Evolutionary conservation across 306 rosid genomes (phyloP).

Genomic region (Prunus persica): DNA sequence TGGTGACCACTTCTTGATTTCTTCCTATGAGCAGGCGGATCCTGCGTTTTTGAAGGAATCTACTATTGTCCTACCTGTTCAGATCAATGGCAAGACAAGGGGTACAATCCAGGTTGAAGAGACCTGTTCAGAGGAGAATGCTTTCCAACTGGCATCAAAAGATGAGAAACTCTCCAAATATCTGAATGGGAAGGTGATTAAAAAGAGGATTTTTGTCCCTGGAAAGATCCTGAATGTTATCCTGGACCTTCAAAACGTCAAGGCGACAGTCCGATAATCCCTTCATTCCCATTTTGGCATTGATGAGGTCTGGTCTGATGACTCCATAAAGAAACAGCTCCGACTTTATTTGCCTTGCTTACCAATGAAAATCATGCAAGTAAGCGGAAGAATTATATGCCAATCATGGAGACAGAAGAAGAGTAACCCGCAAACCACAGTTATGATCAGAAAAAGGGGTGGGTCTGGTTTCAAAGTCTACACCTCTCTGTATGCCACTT

Average conservation of each 20-base stretch:
- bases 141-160: conserved; percentile 55
- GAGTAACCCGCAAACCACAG: too few relatives aligned
- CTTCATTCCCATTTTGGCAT: neutral
- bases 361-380: too few relatives aligned
- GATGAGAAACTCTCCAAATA: conserved; percentile 82
- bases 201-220: conserved; percentile 76
- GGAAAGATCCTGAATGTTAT: conserved; percentile 88
- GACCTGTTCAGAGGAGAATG: conserved; percentile 83
- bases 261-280: conserved; percentile 43
- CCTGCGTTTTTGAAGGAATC: conserved; percentile 75
- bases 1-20: neutral
- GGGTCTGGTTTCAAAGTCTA: too few relatives aligned
- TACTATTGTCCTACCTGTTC: conserved; percentile 73
- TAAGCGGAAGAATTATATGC: too few relatives aligned
- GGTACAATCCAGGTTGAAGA: conserved; percentile 87
- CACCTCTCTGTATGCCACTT: too few relatives aligned
- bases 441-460: too few relatives aligned
- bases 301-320: neutral
- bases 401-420: too few relatives aligned
- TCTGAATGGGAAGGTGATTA: conserved; percentile 57
- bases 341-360: neutral
- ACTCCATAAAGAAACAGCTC: neutral
- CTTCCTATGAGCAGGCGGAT: conserved; percentile 48
- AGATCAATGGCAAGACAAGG: conserved; percentile 94
- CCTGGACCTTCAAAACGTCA: conserved; percentile 60